Evolutionary conservation across 2,329 filamentous ascomycete genomes (phyloP).

Genomic region (Penicillium decumbens): DNA sequence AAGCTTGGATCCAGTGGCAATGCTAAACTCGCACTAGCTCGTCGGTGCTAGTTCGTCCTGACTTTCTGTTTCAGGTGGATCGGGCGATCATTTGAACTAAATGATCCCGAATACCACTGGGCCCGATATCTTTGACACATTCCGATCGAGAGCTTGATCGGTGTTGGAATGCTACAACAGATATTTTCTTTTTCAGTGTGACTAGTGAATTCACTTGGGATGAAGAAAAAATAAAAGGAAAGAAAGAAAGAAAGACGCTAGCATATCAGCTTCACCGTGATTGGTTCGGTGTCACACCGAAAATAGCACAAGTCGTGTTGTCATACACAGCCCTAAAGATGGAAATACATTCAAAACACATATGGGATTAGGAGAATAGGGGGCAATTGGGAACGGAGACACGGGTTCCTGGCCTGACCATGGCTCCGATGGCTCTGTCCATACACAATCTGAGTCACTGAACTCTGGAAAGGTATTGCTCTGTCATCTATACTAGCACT

Average conservation of each 20-base stretch:
- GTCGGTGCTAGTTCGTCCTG: not conserved
- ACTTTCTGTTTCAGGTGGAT: not conserved
- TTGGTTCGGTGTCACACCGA: conserved; percentile 10
- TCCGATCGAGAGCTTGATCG: not conserved
- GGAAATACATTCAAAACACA: not conserved
- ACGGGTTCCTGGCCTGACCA: not conserved
- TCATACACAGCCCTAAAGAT: conserved; percentile 5
- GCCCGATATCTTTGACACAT: not conserved
- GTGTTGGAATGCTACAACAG: not conserved
- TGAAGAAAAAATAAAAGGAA: not conserved
- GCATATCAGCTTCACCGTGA: not conserved
- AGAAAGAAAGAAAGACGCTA: not conserved
- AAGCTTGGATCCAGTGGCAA: not conserved
- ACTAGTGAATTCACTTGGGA: not conserved
- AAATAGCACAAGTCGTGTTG: conserved; percentile 15
- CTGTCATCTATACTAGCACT: not conserved
- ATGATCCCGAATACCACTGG: not conserved
- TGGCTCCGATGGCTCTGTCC: not conserved
- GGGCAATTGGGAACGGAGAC: not conserved
- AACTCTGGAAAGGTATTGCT: no score
- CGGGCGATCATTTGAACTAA: not conserved
- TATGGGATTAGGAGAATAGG: no score
- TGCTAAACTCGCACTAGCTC: not conserved
- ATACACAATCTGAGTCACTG: not conserved
- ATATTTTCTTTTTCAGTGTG: not conserved